Evolutionary conservation across 352 stramenopile genomes (phyloP).

Genomic region (Pilasporangium apinafurcum): DNA sequence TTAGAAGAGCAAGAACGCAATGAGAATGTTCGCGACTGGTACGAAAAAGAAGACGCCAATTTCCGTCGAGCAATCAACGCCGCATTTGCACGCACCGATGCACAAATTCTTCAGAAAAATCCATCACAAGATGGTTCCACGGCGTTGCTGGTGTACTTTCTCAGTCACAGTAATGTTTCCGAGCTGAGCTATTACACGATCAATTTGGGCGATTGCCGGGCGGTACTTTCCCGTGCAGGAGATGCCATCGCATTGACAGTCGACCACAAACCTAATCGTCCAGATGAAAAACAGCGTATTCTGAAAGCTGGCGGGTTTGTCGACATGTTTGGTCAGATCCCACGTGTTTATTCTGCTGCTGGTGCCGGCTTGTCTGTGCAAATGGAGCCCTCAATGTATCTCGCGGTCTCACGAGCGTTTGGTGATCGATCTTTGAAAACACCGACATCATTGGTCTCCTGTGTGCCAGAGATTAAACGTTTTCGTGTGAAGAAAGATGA

Average conservation of each 20-base stretch:
- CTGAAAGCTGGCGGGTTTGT: constrained; percentile 43
- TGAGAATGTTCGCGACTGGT: constrained; percentile 17
- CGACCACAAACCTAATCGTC: constrained; percentile 53
- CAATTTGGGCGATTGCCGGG: constrained; percentile 63
- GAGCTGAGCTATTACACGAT: constrained; percentile 35
- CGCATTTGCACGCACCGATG: constrained; percentile 34
- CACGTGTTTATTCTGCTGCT: constrained; percentile 44
- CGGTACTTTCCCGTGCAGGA: constrained; percentile 39
- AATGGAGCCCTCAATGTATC: constrained; percentile 23
- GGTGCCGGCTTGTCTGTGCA: constrained; percentile 25
- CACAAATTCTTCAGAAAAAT: constrained; percentile 37
- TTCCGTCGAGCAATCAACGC: constrained; percentile 27
- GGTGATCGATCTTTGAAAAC: constrained; percentile 49
- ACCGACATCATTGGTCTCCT: constrained; percentile 37
- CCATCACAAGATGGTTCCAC: constrained; percentile 39
- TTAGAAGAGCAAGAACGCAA: constrained; percentile 15
- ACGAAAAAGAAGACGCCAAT: constrained; percentile 10
- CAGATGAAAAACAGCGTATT: constrained; percentile 44
- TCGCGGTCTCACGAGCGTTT: constrained; percentile 57
- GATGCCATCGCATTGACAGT: constrained; percentile 30
- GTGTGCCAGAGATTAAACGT: constrained; percentile 34
- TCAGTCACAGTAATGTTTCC: constrained; percentile 7
- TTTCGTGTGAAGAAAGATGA: constrained; percentile 30
- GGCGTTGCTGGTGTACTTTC: constrained; percentile 44
- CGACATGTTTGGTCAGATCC: constrained; percentile 28